Evolutionary conservation across 768 basidiomycete genomes (phyloP), one percentile per base, ranked within the genome.

Genomic region (Dendrothele bispora): DNA sequence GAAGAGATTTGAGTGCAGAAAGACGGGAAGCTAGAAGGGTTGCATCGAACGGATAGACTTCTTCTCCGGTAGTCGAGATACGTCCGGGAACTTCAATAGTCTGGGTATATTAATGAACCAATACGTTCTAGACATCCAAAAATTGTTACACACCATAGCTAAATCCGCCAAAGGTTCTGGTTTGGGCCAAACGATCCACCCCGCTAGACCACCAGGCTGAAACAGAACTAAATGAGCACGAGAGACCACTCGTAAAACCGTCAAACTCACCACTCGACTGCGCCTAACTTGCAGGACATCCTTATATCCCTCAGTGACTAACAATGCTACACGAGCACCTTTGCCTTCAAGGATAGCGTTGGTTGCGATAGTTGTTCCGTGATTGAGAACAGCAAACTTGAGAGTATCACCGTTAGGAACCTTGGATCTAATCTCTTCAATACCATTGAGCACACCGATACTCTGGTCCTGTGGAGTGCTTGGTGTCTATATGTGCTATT

Each of bases 291-390:
- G 56, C 40, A 51, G 49, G 21, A 55, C 46, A 29, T 56, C 46
- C 39, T 46, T 53, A 47, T 56, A 64, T 4, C 63, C 64, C 36
- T 65, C 62, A 14, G 64, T 63, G 8, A 65, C 59, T 18, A 65
- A 50, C 14, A 65, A 51, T 7, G 61, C 64, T 17, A 64, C 61
- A 12, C 49, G 51, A 15, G 63, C 59, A 12, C 61, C 61, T 26
- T 53, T 62, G 20, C 63, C 61, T 54, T 65, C 63, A 25, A 65
- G 54, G 25, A 65, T 53, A 2, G 63, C 63, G 45, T 65, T 65
- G n/a, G 63, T 65, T 3, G 62, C 63, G 30, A 61, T 52, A 3
- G 62, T 65, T 2, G 61, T 52, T 43, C 61, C 60, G 44, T 62
- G 61, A 40, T 60, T 58, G n/a, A 61, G 52, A 11, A 51, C 43